These are phyloP conservation scores for Ramalina peruviana DNA, from an alignment of 495 filamentous ascomycete genomes.

Conservation along the genomic window DNA sequence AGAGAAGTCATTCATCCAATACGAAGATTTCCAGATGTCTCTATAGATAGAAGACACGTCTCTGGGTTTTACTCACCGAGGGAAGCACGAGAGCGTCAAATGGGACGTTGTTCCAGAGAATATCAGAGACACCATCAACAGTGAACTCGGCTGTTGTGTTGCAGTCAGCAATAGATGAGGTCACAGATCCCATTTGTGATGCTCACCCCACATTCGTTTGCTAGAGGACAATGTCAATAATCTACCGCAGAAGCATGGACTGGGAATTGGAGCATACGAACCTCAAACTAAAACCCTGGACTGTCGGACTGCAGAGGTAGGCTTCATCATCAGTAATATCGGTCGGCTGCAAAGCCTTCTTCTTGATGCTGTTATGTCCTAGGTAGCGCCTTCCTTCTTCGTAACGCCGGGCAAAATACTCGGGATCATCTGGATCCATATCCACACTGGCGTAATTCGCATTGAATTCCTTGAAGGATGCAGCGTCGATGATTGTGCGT, in stretches of 20 bases:
- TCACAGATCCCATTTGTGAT: neutral
- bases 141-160: slow-evolving; percentile 6
- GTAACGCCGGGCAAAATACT: neutral
- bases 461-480: slow-evolving; percentile 12
- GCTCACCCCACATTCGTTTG: slow-evolving; percentile 15
- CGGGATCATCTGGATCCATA: neutral
- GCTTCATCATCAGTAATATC: slow-evolving; percentile 18
- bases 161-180: neutral
- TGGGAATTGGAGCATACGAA: too few relatives aligned
- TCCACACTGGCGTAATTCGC: slow-evolving; percentile 9
- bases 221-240: neutral
- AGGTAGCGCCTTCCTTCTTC: neutral
- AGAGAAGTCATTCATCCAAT: too few relatives aligned
- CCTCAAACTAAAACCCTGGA: slow-evolving; percentile 18
- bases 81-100: slow-evolving; percentile 12
- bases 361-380: slow-evolving; percentile 1
- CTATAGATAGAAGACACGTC: too few relatives aligned
- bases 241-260: too few relatives aligned
- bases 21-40: too few relatives aligned
- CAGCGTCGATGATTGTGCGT: slow-evolving; percentile 7
- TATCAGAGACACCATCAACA: slow-evolving; percentile 7
- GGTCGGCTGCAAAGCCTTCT: slow-evolving; percentile 6
- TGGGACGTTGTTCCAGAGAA: slow-evolving; percentile 7
- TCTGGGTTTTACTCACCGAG: neutral
- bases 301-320: slow-evolving; percentile 18